These are phyloP conservation scores for Tulasnella sp. DNA, from an alignment of 768 basidiomycete genomes.

Conservation along the genomic window DNA sequence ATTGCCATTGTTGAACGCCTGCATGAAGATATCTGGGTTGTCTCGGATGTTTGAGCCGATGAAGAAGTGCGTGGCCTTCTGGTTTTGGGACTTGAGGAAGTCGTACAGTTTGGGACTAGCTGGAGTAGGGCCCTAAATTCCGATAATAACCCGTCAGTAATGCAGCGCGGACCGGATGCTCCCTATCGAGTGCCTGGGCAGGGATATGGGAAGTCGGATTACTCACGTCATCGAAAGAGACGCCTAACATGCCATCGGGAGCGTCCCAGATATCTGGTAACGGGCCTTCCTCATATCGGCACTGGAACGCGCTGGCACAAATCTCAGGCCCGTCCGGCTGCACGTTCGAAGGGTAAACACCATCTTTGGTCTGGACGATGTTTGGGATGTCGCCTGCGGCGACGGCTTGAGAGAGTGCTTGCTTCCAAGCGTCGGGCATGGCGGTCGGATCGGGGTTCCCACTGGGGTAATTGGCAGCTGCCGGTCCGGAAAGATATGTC, in stretches of 20 bases:
- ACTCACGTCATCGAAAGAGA: conserved; percentile 30
- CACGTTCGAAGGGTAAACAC: conserved; percentile 41
- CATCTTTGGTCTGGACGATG: conserved; percentile 53
- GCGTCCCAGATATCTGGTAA: conserved; percentile 69
- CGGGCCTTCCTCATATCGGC: conserved; percentile 50
- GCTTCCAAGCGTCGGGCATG: conserved; percentile 71
- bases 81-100: conserved; percentile 68
- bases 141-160: neutral
- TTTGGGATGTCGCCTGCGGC: conserved; percentile 72
- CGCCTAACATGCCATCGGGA: conserved; percentile 64
- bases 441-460: conserved; percentile 50
- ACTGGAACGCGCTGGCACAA: conserved; percentile 79
- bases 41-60: conserved; percentile 77
- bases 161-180: neutral
- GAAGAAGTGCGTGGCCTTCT: conserved; percentile 84
- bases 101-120: conserved; percentile 55
- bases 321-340: conserved; percentile 53
- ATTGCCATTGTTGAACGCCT: conserved; percentile 50
- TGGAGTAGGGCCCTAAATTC: conserved; percentile 57
- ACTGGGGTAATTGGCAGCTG: neutral
- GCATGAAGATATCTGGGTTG: conserved; percentile 59
- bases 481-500: neutral
- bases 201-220: neutral
- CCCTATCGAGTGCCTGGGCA: neutral
- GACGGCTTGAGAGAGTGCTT: conserved; percentile 69